phyloP scores from a whole-genome alignment of 2,329 filamentous ascomycete species.

The Aspergillus tubingensis region DNA sequence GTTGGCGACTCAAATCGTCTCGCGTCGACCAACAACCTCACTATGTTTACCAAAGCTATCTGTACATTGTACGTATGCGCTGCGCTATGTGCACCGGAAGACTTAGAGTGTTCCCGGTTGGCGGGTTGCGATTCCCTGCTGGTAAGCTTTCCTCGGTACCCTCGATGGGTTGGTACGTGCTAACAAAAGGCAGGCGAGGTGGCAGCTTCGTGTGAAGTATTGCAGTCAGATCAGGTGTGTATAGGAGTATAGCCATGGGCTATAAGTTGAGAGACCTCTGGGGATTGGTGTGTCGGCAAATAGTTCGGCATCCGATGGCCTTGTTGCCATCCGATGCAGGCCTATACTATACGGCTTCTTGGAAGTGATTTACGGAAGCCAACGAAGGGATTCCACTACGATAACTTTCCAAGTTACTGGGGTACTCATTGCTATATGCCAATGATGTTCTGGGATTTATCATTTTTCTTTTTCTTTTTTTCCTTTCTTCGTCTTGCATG shows the following conservation, averaged over 20 bases:
- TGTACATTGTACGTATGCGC: conserved; percentile 13
- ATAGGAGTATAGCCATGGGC: conserved; percentile 4
- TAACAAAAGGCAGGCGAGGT: conserved; percentile 12
- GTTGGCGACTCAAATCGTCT: conserved; percentile 8
- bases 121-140: conserved; percentile 11
- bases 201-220: conserved; percentile 5
- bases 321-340: conserved; percentile 5
- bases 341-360: conserved; percentile 14
- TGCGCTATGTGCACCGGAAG: conserved; percentile 8
- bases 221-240: conserved; percentile 10
- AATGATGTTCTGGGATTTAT: conserved; percentile 13
- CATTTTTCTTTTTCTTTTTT: conserved; percentile 19
- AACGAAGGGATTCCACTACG: conserved; percentile 8
- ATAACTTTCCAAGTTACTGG: conserved; percentile 5
- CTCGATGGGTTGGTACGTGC: not conserved
- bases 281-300: conserved; percentile 2
- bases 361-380: conserved; percentile 8
- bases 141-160: conserved; percentile 9
- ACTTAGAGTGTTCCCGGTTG: conserved; percentile 9
- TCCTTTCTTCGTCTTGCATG: conserved; percentile 15
- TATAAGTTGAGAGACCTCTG: conserved; percentile 10
- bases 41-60: conserved; percentile 15
- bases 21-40: conserved; percentile 2
- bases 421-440: conserved; percentile 3
- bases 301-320: not conserved